Conservation (phyloP, 441 rosid genomes). For the Gossypium gossypioides region DNA sequence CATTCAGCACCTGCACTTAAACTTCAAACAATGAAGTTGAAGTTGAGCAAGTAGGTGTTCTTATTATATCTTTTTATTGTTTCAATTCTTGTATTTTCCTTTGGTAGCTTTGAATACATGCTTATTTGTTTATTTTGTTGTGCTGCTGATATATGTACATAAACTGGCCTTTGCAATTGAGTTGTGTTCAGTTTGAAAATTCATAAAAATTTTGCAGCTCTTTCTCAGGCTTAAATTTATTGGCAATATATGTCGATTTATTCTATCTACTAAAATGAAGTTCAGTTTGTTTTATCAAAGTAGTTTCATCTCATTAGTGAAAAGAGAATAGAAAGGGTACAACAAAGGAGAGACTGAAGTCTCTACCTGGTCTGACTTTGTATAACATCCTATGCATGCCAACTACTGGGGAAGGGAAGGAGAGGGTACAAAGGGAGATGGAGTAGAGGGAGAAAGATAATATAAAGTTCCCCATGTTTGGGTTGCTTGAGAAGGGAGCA, state of each 20-base stretch:
- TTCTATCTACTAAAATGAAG: neutral
- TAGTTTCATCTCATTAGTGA: neutral
- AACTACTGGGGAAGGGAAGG: neutral
- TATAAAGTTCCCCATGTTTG: neutral
- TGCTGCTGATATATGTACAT: neutral
- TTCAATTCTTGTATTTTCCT: neutral
- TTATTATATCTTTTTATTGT: conserved; percentile 7
- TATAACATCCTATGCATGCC: neutral
- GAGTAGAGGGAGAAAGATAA: neutral
- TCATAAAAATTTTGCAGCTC: neutral
- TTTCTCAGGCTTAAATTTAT: neutral
- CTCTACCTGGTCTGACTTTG: neutral
- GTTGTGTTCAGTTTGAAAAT: neutral
- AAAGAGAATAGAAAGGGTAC: neutral
- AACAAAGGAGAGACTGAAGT: neutral
- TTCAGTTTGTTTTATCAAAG: neutral
- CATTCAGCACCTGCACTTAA: conserved; percentile 95
- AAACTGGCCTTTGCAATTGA: neutral
- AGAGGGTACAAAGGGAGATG: neutral
- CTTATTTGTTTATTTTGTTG: neutral
- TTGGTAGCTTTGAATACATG: neutral
- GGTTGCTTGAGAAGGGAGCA: neutral
- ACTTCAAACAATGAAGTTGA: conserved; percentile 84
- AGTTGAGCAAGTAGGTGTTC: conserved; percentile 86
- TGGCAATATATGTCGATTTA: neutral